A percentile compares a stretch with the other conserved stretches of the same genome.
phyloP scores from a whole-genome alignment of 371 early-diverging fungal species.

The Vairimorpha ceranae region DNA sequence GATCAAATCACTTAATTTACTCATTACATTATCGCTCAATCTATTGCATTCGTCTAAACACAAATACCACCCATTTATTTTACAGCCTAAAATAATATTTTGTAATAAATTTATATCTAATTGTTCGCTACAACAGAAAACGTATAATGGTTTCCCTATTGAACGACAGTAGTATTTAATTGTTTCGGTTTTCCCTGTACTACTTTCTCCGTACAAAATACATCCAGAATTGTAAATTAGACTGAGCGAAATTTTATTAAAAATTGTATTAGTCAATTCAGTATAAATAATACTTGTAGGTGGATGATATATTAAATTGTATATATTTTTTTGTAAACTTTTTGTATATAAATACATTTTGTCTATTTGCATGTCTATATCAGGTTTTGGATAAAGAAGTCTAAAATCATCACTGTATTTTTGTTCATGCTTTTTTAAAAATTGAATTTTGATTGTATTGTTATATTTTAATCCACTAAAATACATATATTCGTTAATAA shows the following conservation, averaged over 20 bases:
- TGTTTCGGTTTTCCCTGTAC: slow-evolving; percentile 88
- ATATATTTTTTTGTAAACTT: not conserved
- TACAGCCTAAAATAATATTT: slow-evolving; percentile 91
- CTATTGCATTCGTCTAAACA: slow-evolving; percentile 99
- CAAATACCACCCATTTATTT: slow-evolving; percentile 92
- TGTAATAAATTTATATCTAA: slow-evolving; percentile 98
- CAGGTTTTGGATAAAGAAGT: slow-evolving; percentile 13
- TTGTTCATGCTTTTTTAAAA: not conserved
- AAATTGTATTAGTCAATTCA: slow-evolving; percentile 17
- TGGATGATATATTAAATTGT: slow-evolving; percentile 39
- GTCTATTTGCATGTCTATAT: not conserved
- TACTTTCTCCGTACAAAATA: slow-evolving; percentile 66
- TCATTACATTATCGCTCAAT: slow-evolving; percentile 84
- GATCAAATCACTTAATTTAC: slow-evolving; percentile 84
- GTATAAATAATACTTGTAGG: slow-evolving; percentile 45
- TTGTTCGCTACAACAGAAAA: slow-evolving; percentile 96
- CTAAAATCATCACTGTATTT: not conserved
- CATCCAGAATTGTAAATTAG: slow-evolving; percentile 6
- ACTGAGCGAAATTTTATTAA: slow-evolving; percentile 25
- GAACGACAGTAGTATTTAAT: slow-evolving; percentile 90
- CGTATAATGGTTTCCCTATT: slow-evolving; percentile 85
- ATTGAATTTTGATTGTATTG: not conserved
- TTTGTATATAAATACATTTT: not conserved
- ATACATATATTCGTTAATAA: slow-evolving; percentile 7
- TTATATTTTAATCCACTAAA: slow-evolving; percentile 10